phyloP scores from a whole-genome alignment of 192 early-diverging fungal species.

The Coemansia sp. region DNA sequence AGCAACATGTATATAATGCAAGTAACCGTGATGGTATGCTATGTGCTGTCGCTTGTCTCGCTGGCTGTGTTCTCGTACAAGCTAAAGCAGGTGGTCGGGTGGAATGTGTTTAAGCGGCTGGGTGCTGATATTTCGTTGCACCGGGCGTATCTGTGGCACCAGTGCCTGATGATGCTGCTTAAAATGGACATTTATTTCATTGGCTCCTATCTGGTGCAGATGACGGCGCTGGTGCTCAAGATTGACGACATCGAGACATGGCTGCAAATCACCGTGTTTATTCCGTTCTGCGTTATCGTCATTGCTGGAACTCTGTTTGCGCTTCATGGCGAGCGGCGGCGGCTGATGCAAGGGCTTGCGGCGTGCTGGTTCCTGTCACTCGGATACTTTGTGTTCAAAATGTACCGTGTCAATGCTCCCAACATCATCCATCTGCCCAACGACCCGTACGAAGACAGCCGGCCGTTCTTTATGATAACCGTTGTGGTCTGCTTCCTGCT shows the following conservation, averaged over 20 bases:
- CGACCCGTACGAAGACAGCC: constrained; percentile 41
- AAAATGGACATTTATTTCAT: constrained; percentile 52
- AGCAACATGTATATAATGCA: constrained; percentile 42
- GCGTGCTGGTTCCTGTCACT: constrained; percentile 19
- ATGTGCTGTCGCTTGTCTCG: constrained; percentile 27
- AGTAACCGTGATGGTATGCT: constrained; percentile 28
- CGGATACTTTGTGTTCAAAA: constrained; percentile 54
- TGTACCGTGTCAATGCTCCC: constrained; percentile 34
- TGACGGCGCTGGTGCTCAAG: constrained; percentile 59
- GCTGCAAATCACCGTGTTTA: constrained; percentile 47
- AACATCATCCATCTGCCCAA: constrained; percentile 26
- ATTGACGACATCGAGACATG: constrained; percentile 36
- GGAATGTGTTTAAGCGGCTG: constrained; percentile 51
- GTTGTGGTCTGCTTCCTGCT: constrained; percentile 37
- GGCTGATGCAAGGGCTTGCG: constrained; percentile 24
- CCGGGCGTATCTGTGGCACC: constrained; percentile 48
- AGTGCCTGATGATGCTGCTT: constrained; percentile 42
- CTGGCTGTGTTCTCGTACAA: constrained; percentile 36
- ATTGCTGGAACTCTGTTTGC: constrained; percentile 29
- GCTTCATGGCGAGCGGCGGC: constrained; percentile 31
- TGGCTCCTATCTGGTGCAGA: constrained; percentile 50
- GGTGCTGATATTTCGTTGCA: constrained; percentile 50
- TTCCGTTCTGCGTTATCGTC: constrained; percentile 32
- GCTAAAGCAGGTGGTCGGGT: constrained; percentile 54
- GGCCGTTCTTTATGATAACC: constrained; percentile 49